Evolutionary conservation across 2,329 filamentous ascomycete species (phyloP), one percentile per base, ranked within the genome.

Genomic region (Trichoderma semiorbis): DNA sequence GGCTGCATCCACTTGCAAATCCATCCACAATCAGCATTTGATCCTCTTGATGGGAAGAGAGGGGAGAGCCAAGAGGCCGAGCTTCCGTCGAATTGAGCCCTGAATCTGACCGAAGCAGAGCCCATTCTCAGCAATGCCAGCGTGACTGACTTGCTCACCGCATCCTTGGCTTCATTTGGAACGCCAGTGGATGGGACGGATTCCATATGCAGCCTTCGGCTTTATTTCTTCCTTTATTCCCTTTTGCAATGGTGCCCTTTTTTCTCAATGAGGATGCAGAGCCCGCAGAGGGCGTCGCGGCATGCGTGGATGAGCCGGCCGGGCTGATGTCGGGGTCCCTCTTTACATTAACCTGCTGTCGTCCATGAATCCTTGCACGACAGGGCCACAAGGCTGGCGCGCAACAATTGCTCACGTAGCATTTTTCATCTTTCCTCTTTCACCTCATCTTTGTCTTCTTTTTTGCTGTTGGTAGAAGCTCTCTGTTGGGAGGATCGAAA

Each of bases 211-310:
- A 53, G 2, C 47, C 47, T 11, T 53, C 47, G 47, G 47, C 47
- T 14, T 53, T 53, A 24, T 53, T 24, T 24, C 47, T 58, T 30
- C 24, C 26, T 32, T 30, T n/a, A 58, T 57, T 53, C 24, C 53
- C 53, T 36, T 66, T 12, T 7, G 12, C 21, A 67, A 58, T 39
- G 53, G 64, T 67, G 50, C 50, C 26, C 50, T 43, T 18, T 18
- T 58, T 32, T 58, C 64, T 68, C 16, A 55, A 68, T 58, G 65
- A 58, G 65, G 65, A 68, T 32, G 65, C 32, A 57, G 30, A 39
- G 43, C 63, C 63, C 43, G 63, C 12, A 16, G 47, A 16, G 28
- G 63, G 63, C 28, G 63, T 65, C 63, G 63, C 63, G 34, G 24
- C 14, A 36, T 55, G 64, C 53, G 47, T 57, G 65, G 53, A 58